Evolutionary conservation across 164 flowering plant species (phyloP).

Genomic region (Nymphaea colorata): DNA sequence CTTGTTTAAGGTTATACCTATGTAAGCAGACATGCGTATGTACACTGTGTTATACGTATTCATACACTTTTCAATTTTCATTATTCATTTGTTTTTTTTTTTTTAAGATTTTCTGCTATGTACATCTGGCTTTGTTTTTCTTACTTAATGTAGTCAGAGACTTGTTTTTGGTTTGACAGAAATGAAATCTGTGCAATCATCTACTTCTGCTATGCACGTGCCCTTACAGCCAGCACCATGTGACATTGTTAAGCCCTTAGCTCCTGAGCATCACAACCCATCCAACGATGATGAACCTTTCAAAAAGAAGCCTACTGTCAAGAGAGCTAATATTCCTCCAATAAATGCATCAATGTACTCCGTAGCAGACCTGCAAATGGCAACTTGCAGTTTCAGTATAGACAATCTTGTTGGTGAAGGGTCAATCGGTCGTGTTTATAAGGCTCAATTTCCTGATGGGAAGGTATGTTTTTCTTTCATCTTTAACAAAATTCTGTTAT

Average conservation of each 20-base stretch:
- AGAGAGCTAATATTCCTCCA: slow-evolving; percentile 34
- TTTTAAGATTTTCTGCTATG: too few relatives aligned
- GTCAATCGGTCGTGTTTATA: slow-evolving; percentile 87
- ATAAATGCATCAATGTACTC: slow-evolving; percentile 52
- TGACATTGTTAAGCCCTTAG: slow-evolving; percentile 74
- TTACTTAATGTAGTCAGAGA: too few relatives aligned
- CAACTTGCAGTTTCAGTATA: slow-evolving; percentile 78
- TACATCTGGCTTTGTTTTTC: too few relatives aligned
- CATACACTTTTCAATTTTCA: too few relatives aligned
- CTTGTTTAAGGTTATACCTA: too few relatives aligned
- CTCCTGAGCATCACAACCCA: slow-evolving; percentile 71
- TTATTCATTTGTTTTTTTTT: too few relatives aligned
- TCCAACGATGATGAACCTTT: slow-evolving; percentile 65
- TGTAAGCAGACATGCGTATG: too few relatives aligned
- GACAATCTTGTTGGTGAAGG: slow-evolving; percentile 91
- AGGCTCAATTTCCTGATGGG: slow-evolving; percentile 83
- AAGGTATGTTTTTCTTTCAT: slow-evolving; percentile 35
- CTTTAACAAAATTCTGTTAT: background rate
- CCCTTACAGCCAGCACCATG: slow-evolving; percentile 43
- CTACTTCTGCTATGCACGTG: slow-evolving; percentile 30
- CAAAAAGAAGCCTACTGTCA: slow-evolving; percentile 33
- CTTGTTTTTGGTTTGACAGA: slow-evolving; percentile 37
- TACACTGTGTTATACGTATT: too few relatives aligned
- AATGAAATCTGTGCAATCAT: slow-evolving; percentile 43
- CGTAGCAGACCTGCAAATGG: slow-evolving; percentile 90